Evolutionary conservation across 2,329 filamentous ascomycete species (phyloP).

Genomic region (Fusarium sp.): DNA sequence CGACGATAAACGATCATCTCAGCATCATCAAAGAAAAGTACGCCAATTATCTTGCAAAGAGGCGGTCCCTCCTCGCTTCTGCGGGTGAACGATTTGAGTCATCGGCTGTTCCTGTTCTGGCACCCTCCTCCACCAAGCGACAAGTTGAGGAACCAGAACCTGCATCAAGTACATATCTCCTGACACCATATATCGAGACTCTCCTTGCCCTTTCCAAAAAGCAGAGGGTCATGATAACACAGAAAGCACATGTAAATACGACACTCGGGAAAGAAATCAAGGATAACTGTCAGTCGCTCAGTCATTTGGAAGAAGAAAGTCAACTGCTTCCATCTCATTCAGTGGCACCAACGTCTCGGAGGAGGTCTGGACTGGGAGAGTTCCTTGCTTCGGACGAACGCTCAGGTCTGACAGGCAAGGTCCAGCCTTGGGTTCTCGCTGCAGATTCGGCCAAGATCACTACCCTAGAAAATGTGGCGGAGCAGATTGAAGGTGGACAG

Average conservation of each 20-base stretch:
- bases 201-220: constrained; percentile 62
- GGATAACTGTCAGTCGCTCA: constrained; percentile 59
- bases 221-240: constrained; percentile 65
- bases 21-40: constrained; percentile 64
- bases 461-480: constrained; percentile 66
- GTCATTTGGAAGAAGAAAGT: constrained; percentile 68
- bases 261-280: constrained; percentile 61
- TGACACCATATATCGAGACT: constrained; percentile 65
- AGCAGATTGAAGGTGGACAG: constrained; percentile 68
- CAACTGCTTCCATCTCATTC: constrained; percentile 66
- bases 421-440: constrained; percentile 68
- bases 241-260: constrained; percentile 66
- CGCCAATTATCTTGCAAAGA: constrained; percentile 58
- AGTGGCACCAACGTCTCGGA: constrained; percentile 48
- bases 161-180: constrained; percentile 51
- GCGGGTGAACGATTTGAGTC: constrained; percentile 47
- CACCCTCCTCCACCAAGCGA: constrained; percentile 9
- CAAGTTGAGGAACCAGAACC: constrained; percentile 26
- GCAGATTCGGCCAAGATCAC: constrained; percentile 68
- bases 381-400: constrained; percentile 51
- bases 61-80: constrained; percentile 58
- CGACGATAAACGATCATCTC: constrained; percentile 52
- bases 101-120: constrained; percentile 37
- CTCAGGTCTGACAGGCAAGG: constrained; percentile 53
- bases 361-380: constrained; percentile 56